Base-by-base conservation (phyloP, 139 green algal species). In the Penium margaritaceum region DNA sequence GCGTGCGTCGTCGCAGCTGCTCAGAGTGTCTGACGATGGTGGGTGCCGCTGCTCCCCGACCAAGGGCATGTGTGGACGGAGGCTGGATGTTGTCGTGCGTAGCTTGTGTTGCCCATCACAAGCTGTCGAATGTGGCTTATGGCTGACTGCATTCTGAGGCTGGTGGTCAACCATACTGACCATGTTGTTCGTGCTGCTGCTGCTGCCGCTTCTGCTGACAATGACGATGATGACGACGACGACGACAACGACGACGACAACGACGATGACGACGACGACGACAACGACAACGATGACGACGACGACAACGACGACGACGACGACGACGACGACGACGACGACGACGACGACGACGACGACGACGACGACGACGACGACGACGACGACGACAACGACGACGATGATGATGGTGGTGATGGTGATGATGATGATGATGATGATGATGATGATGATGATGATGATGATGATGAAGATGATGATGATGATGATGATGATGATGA, bases 391-490 rank as follows among this genome's bases (percentile, higher is more conserved):
- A 14, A 53, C 43, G 43, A 53, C 43, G 43, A 53, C 43, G 43
- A 53, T 14, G 43, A 53, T 14, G 43, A 53, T 14, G 43, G 15
- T 14, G 43, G 15, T 14, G 43, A 53, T 14, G 43, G 15, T 53
- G 43, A 53, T 53, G 43, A 53, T 53, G 43, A 53, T 53, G 43
- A 14, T 14, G 43, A 53, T 14, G 43, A 53, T 14, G 43, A 53
- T 53, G 43, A 53, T 53, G 43, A 53, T 53, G 43, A 53, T 53
- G 43, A 53, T 53, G 43, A 53, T 53, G 43, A 53, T 53, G 43
- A 53, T 53, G 43, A 53, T 53, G 43, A 53, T 53, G 43, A 53
- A n/a, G 43, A 53, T 53, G 43, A 53, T 53, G 43, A 53, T 53
- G 43, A 53, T 53, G 43, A 53, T 53, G 43, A 53, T 53, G 43